A percentile compares a stretch with the other conserved stretches of the same genome.
Evolutionary conservation across 331 rosid species (phyloP).

Genomic region (Cucumis variabilis): DNA sequence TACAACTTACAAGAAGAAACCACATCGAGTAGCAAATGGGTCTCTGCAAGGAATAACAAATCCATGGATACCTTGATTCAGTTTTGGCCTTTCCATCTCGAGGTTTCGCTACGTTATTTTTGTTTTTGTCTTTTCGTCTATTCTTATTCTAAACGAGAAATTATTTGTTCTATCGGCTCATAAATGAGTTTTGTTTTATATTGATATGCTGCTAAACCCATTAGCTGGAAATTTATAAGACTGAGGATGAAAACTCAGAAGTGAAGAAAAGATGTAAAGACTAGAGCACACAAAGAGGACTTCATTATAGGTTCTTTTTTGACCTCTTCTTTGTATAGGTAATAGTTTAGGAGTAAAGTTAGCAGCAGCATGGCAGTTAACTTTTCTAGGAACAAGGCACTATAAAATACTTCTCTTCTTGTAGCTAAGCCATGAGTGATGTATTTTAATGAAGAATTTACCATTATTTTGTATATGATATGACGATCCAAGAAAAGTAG

Average conservation of each 20-base stretch:
- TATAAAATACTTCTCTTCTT: slow-evolving; percentile 27
- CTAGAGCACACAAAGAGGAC: not conserved
- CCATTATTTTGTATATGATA: slow-evolving; percentile 27
- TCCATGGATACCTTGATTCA: slow-evolving; percentile 68
- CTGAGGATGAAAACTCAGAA: not conserved
- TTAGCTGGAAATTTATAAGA: not conserved
- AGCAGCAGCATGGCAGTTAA: slow-evolving; percentile 20
- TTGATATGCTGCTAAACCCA: slow-evolving; percentile 23
- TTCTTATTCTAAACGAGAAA: slow-evolving; percentile 14
- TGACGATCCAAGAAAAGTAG: not conserved
- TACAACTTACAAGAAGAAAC: slow-evolving; percentile 91
- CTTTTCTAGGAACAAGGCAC: not conserved
- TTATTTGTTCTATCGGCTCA: slow-evolving; percentile 10
- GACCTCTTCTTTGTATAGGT: not conserved
- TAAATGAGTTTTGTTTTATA: slow-evolving; percentile 4
- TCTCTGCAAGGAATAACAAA: slow-evolving; percentile 68
- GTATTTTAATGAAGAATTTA: slow-evolving; percentile 29
- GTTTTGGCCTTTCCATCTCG: slow-evolving; percentile 33
- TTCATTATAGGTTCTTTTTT: slow-evolving; percentile 21
- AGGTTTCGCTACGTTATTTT: not conserved
- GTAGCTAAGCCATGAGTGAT: slow-evolving; percentile 30
- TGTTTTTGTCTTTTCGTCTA: not conserved
- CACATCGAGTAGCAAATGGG: slow-evolving; percentile 65
- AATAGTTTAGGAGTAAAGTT: slow-evolving; percentile 17
- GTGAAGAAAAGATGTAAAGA: not conserved